phyloP scores from a whole-genome alignment of 139 green algal species.

The Cymbomonas tetramitiformis region DNA sequence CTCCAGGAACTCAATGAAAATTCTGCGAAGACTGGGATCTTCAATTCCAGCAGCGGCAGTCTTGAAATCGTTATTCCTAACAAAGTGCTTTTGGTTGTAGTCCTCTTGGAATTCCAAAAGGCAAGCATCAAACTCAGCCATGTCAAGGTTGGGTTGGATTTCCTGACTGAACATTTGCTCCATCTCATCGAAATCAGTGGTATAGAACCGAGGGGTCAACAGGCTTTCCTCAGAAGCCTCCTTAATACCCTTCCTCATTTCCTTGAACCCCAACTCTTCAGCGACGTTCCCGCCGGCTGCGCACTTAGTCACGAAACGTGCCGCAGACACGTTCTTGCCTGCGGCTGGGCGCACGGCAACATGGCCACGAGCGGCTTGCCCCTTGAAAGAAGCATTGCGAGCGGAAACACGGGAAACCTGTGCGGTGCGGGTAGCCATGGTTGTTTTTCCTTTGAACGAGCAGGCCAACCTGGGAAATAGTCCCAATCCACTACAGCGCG shows the following conservation, averaged over 20 bases:
- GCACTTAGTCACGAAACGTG: too few relatives aligned
- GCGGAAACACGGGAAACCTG: too few relatives aligned
- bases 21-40: conserved; percentile 66
- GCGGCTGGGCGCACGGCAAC: too few relatives aligned
- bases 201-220: conserved; percentile 95
- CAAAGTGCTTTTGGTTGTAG: conserved; percentile 99
- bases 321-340: too few relatives aligned
- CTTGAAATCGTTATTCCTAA: conserved; percentile 91
- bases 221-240: conserved; percentile 66
- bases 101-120: conserved; percentile 83
- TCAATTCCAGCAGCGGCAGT: conserved; percentile 70
- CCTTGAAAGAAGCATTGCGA: too few relatives aligned
- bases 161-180: conserved; percentile 83
- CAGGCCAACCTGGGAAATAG: too few relatives aligned
- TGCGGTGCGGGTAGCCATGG: too few relatives aligned
- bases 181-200: conserved; percentile 96
- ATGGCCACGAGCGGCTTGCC: too few relatives aligned
- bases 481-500: too few relatives aligned
- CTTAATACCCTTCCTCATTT: conserved; percentile 78
- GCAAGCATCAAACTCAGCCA: conserved; percentile 59
- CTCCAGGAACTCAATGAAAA: conserved; percentile 99
- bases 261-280: conserved; percentile 47
- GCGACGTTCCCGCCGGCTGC: background rate
- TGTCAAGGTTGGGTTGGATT: conserved; percentile 82
- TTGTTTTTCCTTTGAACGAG: too few relatives aligned